Base-by-base conservation (phyloP, 768 basidiomycete species). In the Cystofilobasidium bisporidii region DNA sequence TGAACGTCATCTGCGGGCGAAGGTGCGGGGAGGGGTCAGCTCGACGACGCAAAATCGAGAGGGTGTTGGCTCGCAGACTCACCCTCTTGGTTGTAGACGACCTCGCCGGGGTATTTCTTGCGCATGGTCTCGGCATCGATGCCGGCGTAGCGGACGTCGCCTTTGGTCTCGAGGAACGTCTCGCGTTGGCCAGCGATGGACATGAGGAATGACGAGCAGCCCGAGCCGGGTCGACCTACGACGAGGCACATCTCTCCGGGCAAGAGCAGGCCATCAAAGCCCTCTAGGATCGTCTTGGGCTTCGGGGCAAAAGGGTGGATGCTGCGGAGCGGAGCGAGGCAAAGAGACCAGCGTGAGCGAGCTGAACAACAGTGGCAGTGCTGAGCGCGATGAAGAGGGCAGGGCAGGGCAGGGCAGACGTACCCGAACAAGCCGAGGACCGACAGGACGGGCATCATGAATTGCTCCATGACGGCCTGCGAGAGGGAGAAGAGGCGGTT, bases 61-160 rank as follows among this genome's bases (percentile, higher is more conserved):
- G n/a, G n/a, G n/a, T n/a, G n/a, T n/a, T n/a, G n/a, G n/a, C n/a
- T n/a, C n/a, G n/a, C n/a, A n/a, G 9, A 70, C 69, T 41, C 41
- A 72, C 65, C 71, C 50, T 72, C 72, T 0, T 88, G 87, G 70
- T 77, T 77, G 71, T 79, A 78, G 17, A 73, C 71, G 56, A 76
- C 76, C 71, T 76, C 75, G 61, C 75, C 74, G 47, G 86, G 85
- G 74, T 84, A 87, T 61, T 82, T 82, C 68, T 83, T 81, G 67
- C 75, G 71, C 63, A 93, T 81, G 64, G 89, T 81, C 1, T 82
- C 77, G 1, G 87, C 83, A 0, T 84, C 77, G 67, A 93, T 81
- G 1, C 88, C 85, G 73, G 88, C 88, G 73, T 93, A 96, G 57
- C 80, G 78, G 3, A 91, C 82, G 0, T 86, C 80, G 30, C 91